These are phyloP conservation scores for Jatropha curcas DNA, from an alignment of 345 rosid species.

Conservation along the genomic window DNA sequence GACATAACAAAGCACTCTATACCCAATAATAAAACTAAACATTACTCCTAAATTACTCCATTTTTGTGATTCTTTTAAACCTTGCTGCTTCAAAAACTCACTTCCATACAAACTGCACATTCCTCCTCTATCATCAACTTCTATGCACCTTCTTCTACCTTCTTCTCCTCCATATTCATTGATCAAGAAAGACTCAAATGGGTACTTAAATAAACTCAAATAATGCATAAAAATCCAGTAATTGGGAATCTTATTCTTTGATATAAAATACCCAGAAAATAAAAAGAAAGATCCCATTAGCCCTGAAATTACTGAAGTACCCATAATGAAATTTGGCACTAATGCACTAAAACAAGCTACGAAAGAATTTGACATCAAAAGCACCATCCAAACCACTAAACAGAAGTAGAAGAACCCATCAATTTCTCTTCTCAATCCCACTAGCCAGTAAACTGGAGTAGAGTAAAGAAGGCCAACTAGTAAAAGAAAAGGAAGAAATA, in stretches of 20 bases:
- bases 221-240: slow-evolving; percentile 94
- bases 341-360: slow-evolving; percentile 92
- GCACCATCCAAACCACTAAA: slow-evolving; percentile 74
- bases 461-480: slow-evolving; percentile 66
- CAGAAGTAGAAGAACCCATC: slow-evolving; percentile 72
- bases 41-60: slow-evolving; percentile 80
- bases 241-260: slow-evolving; percentile 60
- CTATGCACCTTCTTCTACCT: slow-evolving; percentile 46
- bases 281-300: slow-evolving; percentile 93
- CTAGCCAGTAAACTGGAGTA: slow-evolving; percentile 84
- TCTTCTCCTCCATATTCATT: slow-evolving; percentile 70
- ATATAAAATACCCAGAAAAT: slow-evolving; percentile 80
- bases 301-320: slow-evolving; percentile 83
- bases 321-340: slow-evolving; percentile 93
- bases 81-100: slow-evolving; percentile 59
- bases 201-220: slow-evolving; percentile 77
- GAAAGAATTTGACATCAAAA: slow-evolving; percentile 79
- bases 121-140: slow-evolving; percentile 30
- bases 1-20: slow-evolving; percentile 67
- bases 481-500: slow-evolving; percentile 73
- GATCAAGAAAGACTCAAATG: slow-evolving; percentile 74
- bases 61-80: slow-evolving; percentile 56
- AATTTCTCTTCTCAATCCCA: slow-evolving; percentile 57
- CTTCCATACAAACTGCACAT: slow-evolving; percentile 44
- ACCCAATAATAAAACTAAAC: slow-evolving; percentile 67